Evolutionary conservation across 192 early-diverging fungal genomes (phyloP), one percentile per base, ranked within the genome.

Genomic region (Spizellomyces sp.): DNA sequence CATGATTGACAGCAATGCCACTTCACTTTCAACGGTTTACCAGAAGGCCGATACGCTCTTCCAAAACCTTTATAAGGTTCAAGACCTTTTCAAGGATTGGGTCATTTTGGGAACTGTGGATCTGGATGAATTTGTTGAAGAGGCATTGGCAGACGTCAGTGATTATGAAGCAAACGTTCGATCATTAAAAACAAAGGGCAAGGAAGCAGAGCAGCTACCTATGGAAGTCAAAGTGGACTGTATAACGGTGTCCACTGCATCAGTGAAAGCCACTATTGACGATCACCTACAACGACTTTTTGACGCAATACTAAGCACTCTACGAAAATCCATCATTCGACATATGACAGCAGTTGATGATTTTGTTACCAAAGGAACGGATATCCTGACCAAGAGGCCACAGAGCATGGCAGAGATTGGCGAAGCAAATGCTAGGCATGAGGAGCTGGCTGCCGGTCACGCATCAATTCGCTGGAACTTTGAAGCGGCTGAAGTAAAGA

Each of bases 71-170:
- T 17, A 66, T n/a, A 79, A 78, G 45, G 79, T 83, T 0, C 65
- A 75, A 45, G 86, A 87, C 64, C 14, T 75, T 6, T 87, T 87
- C 73, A 83, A 79, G 50, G 87, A 88, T 48, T 88, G 87, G 87
- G 74, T 87, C 6, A 52, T 86, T 1, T 62, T 87, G 1, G 82
- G 84, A 59, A 84, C 79, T 9, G 76, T 87, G 4, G 71, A 81
- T 60, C 66, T 87, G 19, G 84, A 87, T 48, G 64, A 56, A 14
- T 79, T 86, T 78, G 76, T 86, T 6, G 64, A 84, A 45, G 76
- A 87, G 58, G 70, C 52, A 19, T 58, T 87, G 4, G 61, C 48
- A 17, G 78, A 81, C 19, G 77, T 77, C 7, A 44, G 58, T 5
- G 87, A 88, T 41, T 88, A 76, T 71, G 87, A 87, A 61, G 44